Base-by-base conservation (phyloP, 257 asterid genomes). In the Nemophila menziesii region DNA sequence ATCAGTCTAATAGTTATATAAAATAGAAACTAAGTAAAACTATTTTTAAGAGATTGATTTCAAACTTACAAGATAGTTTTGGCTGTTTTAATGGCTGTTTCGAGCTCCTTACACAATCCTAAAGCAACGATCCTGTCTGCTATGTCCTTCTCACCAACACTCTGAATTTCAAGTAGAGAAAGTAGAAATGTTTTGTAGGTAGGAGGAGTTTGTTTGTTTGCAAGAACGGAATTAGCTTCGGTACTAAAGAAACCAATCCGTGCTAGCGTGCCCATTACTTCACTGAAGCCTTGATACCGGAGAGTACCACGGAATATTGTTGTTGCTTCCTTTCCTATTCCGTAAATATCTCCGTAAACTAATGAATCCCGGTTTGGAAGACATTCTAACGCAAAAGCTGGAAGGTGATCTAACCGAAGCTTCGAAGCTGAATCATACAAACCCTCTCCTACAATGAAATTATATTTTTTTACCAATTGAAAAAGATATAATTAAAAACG, bases 361-460 rank as follows among this genome's bases (percentile, higher is more conserved):
- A 89, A 74, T 24, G 95, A 84, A 67, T 89, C 69, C 12, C 98
- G 78, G 55, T 89, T 89, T 22, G 95, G 98, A 60, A 89, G 95
- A 51, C 95, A 84, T 60, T 89, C 98, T 71, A 89, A 64, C 37
- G 98, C 93, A 52, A 84, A 89, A 49, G 95, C 98, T 29, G 95
- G 95, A 55, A 78, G 75, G 56, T 78, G 73, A 16, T 82, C 75
- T 46, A 89, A 48, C 54, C 94, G 74, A 48, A 78, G 60, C 70
- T 66, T 75, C 51, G 80, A 63, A 43, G 98, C 95, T 22, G 95
- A 84, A 61, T 76, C 95, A 54, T 84, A 89, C 38, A 89, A 86
- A 41, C 60, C 62, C 55, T 80, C 77, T 46, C 95, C 98, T 89
- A 80, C 72, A n/a, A n/a, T n/a, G n/a, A n/a, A n/a, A n/a, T n/a